Evolutionary conservation across 2,329 filamentous ascomycete genomes (phyloP).

Genomic region (Aureobasidium mangrovei): DNA sequence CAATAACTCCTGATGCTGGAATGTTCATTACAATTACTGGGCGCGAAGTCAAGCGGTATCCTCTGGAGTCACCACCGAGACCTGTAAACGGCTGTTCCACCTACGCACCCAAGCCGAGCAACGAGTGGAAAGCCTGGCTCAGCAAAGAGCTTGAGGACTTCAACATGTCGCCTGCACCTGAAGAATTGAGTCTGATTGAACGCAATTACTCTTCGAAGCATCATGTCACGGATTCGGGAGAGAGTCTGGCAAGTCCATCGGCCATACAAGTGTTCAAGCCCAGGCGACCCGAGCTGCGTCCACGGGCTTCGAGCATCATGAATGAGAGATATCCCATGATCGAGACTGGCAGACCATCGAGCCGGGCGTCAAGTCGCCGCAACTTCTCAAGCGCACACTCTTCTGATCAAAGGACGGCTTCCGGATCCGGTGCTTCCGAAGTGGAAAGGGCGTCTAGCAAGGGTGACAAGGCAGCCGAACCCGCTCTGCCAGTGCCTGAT

Average conservation of each 20-base stretch:
- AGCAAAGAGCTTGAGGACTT: slow-evolving; percentile 36
- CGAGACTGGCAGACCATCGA: slow-evolving; percentile 26
- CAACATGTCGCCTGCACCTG: slow-evolving; percentile 22
- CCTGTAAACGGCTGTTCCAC: slow-evolving; percentile 15
- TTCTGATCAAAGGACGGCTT: background rate
- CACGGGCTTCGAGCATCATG: slow-evolving; percentile 30
- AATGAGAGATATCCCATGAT: slow-evolving; percentile 38
- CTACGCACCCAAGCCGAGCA: slow-evolving; percentile 27
- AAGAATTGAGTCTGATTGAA: slow-evolving; percentile 24
- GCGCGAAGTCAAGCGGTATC: slow-evolving; percentile 36
- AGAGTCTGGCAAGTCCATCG: slow-evolving; percentile 14
- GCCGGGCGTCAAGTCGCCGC: slow-evolving; percentile 12
- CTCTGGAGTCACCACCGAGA: slow-evolving; percentile 21
- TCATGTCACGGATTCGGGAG: background rate
- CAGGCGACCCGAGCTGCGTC: slow-evolving; percentile 15
- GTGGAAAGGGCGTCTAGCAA: background rate
- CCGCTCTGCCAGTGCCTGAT: background rate
- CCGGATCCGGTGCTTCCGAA: background rate
- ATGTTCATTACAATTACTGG: slow-evolving; percentile 38
- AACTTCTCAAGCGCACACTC: background rate
- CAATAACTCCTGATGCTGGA: slow-evolving; percentile 25
- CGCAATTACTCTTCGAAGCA: background rate
- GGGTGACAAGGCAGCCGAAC: background rate
- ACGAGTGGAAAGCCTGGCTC: slow-evolving; percentile 41
- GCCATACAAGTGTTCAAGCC: slow-evolving; percentile 17